phyloP scores from a whole-genome alignment of 805 yeast species.

The Dipodascus albidus region DNA sequence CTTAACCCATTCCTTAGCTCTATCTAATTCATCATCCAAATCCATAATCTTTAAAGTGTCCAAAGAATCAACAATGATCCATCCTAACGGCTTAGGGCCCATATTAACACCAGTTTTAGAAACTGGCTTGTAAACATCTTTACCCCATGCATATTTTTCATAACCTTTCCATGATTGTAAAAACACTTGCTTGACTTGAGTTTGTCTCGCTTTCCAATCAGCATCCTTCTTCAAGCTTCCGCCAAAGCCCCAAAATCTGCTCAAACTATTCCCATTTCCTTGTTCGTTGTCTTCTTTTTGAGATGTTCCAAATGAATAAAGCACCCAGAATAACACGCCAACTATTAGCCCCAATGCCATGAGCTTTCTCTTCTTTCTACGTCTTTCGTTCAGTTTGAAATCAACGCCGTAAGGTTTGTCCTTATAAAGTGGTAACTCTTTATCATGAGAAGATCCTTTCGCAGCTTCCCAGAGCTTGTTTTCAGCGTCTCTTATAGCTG shows the following conservation, averaged over 20 bases:
- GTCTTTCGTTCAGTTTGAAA: neutral
- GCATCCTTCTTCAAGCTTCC: conserved; percentile 5
- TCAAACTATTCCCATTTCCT: too few species aligned
- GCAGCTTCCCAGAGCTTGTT: conserved; percentile 11
- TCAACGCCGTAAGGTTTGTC: conserved; percentile 33
- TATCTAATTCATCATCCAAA: conserved; percentile 42
- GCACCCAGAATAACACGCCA: conserved; percentile 31
- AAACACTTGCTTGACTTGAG: conserved; percentile 55
- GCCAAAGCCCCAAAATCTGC: neutral
- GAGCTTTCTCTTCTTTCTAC: conserved; percentile 15
- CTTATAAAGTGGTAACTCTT: conserved; percentile 37
- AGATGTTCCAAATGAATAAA: conserved; percentile 25
- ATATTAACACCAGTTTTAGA: conserved; percentile 51
- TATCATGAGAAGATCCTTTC: neutral
- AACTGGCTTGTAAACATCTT: conserved; percentile 67
- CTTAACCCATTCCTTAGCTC: conserved; percentile 66
- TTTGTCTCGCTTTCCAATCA: conserved; percentile 39
- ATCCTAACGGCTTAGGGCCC: conserved; percentile 77
- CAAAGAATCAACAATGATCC: conserved; percentile 83
- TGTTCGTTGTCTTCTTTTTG: conserved; percentile 14
- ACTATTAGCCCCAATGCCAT: conserved; percentile 35
- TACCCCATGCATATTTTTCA: conserved; percentile 70
- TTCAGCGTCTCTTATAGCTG: conserved; percentile 7
- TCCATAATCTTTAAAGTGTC: conserved; percentile 79
- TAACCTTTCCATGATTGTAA: conserved; percentile 71